Percentiles rank a stretch among this genome's conserved stretches.
These are phyloP conservation scores for Jatropha curcas DNA, from an alignment of 345 rosid species.

Conservation along the genomic window DNA sequence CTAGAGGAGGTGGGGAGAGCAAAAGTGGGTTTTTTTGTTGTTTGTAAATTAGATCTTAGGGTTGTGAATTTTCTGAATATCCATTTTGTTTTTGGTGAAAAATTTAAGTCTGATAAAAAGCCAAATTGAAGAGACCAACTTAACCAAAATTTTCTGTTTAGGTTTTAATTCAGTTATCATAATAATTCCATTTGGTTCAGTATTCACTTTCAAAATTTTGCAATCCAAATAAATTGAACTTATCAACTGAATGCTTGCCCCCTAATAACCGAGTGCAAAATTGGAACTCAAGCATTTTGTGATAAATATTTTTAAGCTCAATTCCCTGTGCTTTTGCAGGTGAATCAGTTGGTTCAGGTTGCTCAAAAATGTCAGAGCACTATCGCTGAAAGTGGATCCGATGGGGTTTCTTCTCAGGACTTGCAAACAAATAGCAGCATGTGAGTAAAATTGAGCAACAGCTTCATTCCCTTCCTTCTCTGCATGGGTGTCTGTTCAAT, in stretches of 20 bases:
- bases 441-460: conserved; percentile 45
- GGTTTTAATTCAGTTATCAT: too few species aligned
- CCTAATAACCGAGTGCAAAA: neutral
- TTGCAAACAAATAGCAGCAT: conserved; percentile 89
- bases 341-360: conserved; percentile 87
- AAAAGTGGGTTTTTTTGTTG: neutral
- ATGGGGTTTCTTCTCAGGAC: conserved; percentile 87
- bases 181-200: too few species aligned
- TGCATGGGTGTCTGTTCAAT: neutral
- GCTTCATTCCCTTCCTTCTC: neutral
- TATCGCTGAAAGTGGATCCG: conserved; percentile 82
- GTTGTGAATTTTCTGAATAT: neutral
- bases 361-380: conserved; percentile 97
- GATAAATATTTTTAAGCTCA: neutral
- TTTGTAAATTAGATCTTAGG: neutral
- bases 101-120: too few species aligned
- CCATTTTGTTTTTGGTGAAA: too few species aligned
- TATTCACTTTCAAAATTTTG: too few species aligned
- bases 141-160: too few species aligned
- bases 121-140: too few species aligned
- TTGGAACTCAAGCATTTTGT: neutral
- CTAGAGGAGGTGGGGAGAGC: neutral
- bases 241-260: too few species aligned
- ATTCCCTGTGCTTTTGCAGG: conserved; percentile 44
- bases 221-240: too few species aligned